phyloP scores from a whole-genome alignment of 345 rosid genomes.

The Barbarea vulgaris region DNA sequence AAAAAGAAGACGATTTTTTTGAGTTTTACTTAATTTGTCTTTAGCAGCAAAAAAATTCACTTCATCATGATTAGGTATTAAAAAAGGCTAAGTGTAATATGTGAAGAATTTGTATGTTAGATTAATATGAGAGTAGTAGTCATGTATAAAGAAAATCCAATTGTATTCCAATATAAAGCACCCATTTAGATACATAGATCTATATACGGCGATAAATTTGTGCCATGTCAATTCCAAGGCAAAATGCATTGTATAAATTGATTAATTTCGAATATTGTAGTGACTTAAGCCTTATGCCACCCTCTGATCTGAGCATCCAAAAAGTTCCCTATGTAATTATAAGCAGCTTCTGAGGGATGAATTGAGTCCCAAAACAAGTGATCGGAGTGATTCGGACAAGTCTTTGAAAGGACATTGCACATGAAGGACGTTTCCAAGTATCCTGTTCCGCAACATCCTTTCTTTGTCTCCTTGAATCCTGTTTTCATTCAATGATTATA shows the following conservation, averaged over 20 bases:
- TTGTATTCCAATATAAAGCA: constrained; percentile 2
- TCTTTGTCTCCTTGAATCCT: constrained; percentile 51
- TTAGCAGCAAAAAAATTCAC: background rate
- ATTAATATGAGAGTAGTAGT: background rate
- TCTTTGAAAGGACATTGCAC: constrained; percentile 40
- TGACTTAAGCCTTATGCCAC: constrained; percentile 49
- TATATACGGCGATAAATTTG: background rate
- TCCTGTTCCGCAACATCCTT: constrained; percentile 57
- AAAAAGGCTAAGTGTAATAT: background rate
- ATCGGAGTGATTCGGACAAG: constrained; percentile 39
- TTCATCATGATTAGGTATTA: constrained; percentile 12
- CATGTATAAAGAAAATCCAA: background rate
- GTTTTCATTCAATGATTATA: background rate
- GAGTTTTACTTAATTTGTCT: background rate
- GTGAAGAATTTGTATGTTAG: background rate
- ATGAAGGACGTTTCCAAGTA: constrained; percentile 35
- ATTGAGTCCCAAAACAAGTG: constrained; percentile 53
- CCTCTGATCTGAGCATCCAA: constrained; percentile 55
- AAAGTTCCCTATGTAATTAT: constrained; percentile 32
- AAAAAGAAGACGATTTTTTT: background rate
- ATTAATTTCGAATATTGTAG: constrained; percentile 1
- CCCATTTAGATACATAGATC: constrained; percentile 5
- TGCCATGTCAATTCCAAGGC: background rate
- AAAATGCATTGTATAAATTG: constrained; percentile 3
- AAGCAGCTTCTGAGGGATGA: constrained; percentile 54